Evolutionary conservation across 768 basidiomycete species (phyloP), one percentile per base, ranked within the genome.

Genomic region (Tricholoma saponaceum): DNA sequence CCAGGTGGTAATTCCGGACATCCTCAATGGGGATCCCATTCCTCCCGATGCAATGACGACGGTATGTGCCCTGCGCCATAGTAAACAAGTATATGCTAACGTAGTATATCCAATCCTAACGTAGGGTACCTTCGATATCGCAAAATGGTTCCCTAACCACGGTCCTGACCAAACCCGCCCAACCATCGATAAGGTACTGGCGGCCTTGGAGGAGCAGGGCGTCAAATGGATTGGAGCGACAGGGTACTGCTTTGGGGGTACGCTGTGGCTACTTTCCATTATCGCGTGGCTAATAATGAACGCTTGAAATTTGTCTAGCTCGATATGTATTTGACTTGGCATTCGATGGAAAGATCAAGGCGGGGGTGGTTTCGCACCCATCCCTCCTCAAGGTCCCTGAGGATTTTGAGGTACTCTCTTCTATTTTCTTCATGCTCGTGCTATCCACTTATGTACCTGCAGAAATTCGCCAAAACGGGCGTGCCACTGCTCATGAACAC

Each of bases 201-300:
- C 66, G 4, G 80, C 74, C 0, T 77, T 92, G 58, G 85, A 83
- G 66, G 79, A 70, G 30, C 64, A 80, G 59, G 89, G 88, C 1
- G 73, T 90, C 20, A 82, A 74, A 1, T 67, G 67, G 6, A 79
- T 91, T 56, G 87, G 73, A 0, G 83, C 84, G 0, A 79, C 80
- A 4, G 87, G 86, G 3, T 90, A 84, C 74, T 92, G 90, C 74
- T 85, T 81, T 55, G 86, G 87, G 58, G 87, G 83, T 79, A 58
- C 57, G 76, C 13, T 28, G 22, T n/a, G 26, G 7, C 7, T 18
- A n/a, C 28, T 4, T 18, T 18, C 7, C 16, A n/a, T 18, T n/a
- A 18, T 18, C 5, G 13, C 16, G 8, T n/a, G 9, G 25, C 5
- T 49, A 4, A 26, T 50, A 18, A 18, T 18, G 26, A 28, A 30